Evolutionary conservation across 202 grass and related monocot genomes (phyloP).

Genomic region (Miscanthus sacchariflorus): DNA sequence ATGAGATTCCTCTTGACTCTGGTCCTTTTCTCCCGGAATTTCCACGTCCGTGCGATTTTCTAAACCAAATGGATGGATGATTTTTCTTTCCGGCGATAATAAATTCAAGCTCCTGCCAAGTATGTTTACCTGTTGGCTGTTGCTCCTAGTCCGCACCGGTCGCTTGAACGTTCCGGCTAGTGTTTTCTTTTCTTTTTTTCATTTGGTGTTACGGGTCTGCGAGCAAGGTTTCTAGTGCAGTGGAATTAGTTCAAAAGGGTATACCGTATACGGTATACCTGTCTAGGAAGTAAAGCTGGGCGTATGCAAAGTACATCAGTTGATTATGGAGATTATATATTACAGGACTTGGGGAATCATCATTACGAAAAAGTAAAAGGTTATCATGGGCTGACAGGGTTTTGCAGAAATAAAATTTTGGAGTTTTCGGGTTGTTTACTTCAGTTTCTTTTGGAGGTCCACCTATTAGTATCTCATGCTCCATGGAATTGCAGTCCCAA

Average conservation of each 20-base stretch:
- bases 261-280: not conserved
- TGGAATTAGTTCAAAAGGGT: not conserved
- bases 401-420: not conserved
- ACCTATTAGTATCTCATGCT: not conserved
- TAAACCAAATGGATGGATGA: not conserved
- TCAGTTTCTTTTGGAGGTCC: constrained; percentile 7
- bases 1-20: constrained; percentile 30
- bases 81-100: not conserved
- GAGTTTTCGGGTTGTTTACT: constrained; percentile 25
- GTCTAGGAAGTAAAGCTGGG: not conserved
- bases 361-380: not conserved
- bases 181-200: not conserved
- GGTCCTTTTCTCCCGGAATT: constrained; percentile 13
- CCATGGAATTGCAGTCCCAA: not conserved
- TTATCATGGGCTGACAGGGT: not conserved
- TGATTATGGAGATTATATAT: not conserved
- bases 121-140: constrained; percentile 27
- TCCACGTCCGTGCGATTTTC: not conserved
- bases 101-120: not conserved
- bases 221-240: not conserved
- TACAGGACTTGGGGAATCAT: not conserved
- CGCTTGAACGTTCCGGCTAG: not conserved
- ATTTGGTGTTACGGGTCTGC: not conserved
- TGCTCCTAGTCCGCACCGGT: constrained; percentile 14
- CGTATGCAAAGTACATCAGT: not conserved